Evolutionary conservation across 192 early-diverging fungal species (phyloP).

Genomic region (Coemansia sp.): DNA sequence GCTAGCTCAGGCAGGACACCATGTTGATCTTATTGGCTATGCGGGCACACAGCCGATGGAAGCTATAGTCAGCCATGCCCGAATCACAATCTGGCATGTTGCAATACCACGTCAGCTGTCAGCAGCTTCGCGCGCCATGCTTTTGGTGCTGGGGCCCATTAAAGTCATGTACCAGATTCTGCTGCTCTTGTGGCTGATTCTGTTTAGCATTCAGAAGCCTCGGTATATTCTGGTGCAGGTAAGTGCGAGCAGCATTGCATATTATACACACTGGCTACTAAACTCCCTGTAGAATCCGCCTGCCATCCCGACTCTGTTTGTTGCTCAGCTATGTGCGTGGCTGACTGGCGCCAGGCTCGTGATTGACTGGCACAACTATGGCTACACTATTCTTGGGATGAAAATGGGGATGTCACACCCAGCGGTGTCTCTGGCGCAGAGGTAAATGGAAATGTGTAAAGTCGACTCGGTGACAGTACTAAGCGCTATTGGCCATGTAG

Average conservation of each 20-base stretch:
- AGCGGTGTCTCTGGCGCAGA: conserved; percentile 39
- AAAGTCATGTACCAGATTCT: conserved; percentile 63
- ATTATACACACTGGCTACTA: neutral
- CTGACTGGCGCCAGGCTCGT: conserved; percentile 69
- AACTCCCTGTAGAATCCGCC: conserved; percentile 75
- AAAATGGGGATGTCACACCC: conserved; percentile 57
- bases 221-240: conserved; percentile 77
- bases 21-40: conserved; percentile 86
- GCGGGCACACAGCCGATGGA: conserved; percentile 55
- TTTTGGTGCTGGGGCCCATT: conserved; percentile 65
- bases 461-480: neutral
- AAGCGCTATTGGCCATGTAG: conserved; percentile 18
- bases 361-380: conserved; percentile 99
- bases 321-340: conserved; percentile 68
- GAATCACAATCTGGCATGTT: conserved; percentile 25
- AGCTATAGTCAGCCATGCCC: conserved; percentile 8
- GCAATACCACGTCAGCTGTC: conserved; percentile 54
- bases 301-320: conserved; percentile 83
- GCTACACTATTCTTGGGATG: conserved; percentile 79
- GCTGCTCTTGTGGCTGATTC: conserved; percentile 61
- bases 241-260: conserved; percentile 19
- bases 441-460: conserved; percentile 9
- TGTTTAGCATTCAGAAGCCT: conserved; percentile 57
- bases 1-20: conserved; percentile 62
- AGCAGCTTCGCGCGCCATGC: conserved; percentile 57